phyloP scores from a whole-genome alignment of 331 rosid genomes.

The Malus hybrid region DNA sequence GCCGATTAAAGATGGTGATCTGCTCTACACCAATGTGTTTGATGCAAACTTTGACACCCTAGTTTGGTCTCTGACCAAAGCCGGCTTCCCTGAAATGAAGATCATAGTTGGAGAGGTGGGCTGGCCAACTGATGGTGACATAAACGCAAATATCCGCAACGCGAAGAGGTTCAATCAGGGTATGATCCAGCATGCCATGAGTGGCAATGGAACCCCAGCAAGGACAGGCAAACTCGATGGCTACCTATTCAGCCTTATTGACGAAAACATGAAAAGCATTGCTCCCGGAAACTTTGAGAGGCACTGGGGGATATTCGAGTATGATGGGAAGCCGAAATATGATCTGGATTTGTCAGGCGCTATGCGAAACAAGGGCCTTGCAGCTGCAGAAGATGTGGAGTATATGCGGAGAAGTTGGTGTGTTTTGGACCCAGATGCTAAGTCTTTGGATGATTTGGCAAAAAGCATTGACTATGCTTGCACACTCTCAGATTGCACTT shows the following conservation, averaged over 20 bases:
- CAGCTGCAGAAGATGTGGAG: constrained; percentile 52
- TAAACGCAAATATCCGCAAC: constrained; percentile 41
- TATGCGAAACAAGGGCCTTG: constrained; percentile 30
- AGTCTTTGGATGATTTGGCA: constrained; percentile 27
- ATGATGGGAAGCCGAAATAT: constrained; percentile 81
- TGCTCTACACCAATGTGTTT: constrained; percentile 63
- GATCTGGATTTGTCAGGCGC: constrained; percentile 50
- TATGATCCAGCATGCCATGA: constrained; percentile 48
- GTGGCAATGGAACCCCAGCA: constrained; percentile 73
- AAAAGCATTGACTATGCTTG: constrained; percentile 70
- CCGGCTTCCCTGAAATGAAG: constrained; percentile 61
- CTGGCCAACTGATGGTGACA: constrained; percentile 88
- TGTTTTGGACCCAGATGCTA: constrained; percentile 40
- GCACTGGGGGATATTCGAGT: constrained; percentile 85
- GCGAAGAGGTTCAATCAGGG: constrained; percentile 75
- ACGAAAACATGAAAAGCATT: constrained; percentile 63
- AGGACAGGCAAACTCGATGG: constrained; percentile 45
- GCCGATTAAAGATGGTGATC: constrained; percentile 50
- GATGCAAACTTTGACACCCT: constrained; percentile 88
- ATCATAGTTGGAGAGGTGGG: constrained; percentile 80
- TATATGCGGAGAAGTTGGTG: constrained; percentile 69
- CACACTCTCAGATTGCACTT: constrained; percentile 73
- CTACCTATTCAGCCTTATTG: constrained; percentile 68
- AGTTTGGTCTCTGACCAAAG: constrained; percentile 47
- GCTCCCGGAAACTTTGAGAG: constrained; percentile 82